These are phyloP conservation scores for Blastobotrys raffinosifermentans DNA, from an alignment of 1,139 yeast genomes.

Conservation along the genomic window DNA sequence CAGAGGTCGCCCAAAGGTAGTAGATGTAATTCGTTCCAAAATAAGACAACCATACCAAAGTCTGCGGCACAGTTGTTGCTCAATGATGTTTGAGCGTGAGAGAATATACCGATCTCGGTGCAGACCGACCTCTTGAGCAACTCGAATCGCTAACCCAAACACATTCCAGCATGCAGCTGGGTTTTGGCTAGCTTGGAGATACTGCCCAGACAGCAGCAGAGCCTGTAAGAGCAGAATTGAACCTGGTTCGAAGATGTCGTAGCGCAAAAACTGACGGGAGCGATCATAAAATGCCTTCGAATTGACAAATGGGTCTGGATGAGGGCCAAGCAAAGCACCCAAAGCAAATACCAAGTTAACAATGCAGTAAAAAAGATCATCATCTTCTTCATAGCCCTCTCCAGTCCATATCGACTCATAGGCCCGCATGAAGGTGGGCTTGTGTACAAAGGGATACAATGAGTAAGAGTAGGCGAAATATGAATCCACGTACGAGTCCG, in stretches of 20 bases:
- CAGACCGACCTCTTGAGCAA: conserved; percentile 23
- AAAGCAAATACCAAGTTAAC: conserved; percentile 20
- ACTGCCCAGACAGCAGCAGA: conserved; percentile 18
- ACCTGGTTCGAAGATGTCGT: conserved; percentile 14
- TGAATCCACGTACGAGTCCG: conserved; percentile 15
- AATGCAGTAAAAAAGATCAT: conserved; percentile 18
- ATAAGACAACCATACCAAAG: conserved; percentile 20
- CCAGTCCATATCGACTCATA: conserved; percentile 15
- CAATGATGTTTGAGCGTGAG: conserved; percentile 13
- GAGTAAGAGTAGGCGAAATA: conserved; percentile 16
- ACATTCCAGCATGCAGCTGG: conserved; percentile 19
- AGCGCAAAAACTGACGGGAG: conserved; percentile 14
- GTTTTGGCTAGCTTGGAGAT: conserved; percentile 18
- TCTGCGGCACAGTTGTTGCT: conserved; percentile 19
- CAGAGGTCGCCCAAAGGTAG: conserved; percentile 21
- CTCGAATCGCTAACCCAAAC: conserved; percentile 18
- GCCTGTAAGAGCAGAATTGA: conserved; percentile 19
- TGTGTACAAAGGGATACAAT: conserved; percentile 17
- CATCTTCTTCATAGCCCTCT: conserved; percentile 4
- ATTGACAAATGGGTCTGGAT: conserved; percentile 8
- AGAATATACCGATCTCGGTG: conserved; percentile 15
- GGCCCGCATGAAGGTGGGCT: conserved; percentile 15
- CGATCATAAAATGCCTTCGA: conserved; percentile 16
- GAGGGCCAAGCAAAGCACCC: conserved; percentile 17
- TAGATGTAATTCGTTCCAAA: conserved; percentile 17